Base-by-base conservation (phyloP, 768 basidiomycete species). In the Pleurotus sapidus region DNA sequence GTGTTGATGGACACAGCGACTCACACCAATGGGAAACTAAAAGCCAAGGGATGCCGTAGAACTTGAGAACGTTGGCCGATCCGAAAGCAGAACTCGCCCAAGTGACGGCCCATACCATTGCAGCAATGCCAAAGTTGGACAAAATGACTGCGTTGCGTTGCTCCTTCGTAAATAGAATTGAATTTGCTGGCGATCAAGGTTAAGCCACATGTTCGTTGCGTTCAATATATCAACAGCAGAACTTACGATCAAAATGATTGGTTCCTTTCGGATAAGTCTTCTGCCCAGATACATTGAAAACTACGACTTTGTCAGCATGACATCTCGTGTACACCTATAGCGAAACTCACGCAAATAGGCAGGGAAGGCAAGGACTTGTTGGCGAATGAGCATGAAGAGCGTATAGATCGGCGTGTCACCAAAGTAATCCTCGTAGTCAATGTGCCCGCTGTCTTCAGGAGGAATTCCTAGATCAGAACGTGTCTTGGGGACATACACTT, bases 171-270 rank as follows among this genome's bases (percentile, higher is more conserved):
- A 86, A 87, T 11, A 87, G 68, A 24, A 84, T 72, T 1, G 83
- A 82, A 59, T 77, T 77, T 4, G 84, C 84, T 85, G 60, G 15
- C 46, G 49, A 23, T 45, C 45, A 46, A 49, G 18, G 25, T 17
- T 50, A 24, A 34, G 39, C 18, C 39, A 40, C 34, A 43, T n/a
- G 14, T n/a, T 38, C 37, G 42, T 30, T 17, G 18, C 34, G 27
- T 40, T 25, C 24, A 42, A 48, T 37, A 34, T 11, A 38, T 27
- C 17, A 43, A 18, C 46, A 23, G n/a, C 23, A 55, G 40, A 34
- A 72, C 82, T 68, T 57, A 84, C 83, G 84, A 66, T 84, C 72
- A 62, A 85, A 86, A 62, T 87, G 86, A 60, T 85, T 86, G n/a
- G 84, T 84, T 77, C 81, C 79, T 60, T 80, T 78, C 1, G 83